phyloP scores from a whole-genome alignment of 1,139 yeast species.

The Lipomyces yarrowii region DNA sequence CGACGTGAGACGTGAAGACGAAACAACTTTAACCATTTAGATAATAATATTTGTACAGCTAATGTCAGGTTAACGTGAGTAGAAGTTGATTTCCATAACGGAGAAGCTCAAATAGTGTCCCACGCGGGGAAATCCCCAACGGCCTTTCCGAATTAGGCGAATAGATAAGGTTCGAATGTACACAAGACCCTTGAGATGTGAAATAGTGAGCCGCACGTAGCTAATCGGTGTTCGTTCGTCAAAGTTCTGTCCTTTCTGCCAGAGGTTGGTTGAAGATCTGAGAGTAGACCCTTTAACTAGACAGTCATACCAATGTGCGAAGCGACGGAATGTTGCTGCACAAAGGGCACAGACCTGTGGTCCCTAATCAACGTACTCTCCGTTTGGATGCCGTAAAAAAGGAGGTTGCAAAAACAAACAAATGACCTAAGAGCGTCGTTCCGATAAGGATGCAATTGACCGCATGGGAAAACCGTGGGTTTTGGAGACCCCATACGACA shows the following conservation, averaged over 20 bases:
- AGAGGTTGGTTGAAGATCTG: too few relatives aligned
- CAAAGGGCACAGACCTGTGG: too few relatives aligned
- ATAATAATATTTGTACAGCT: background rate
- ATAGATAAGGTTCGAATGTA: background rate
- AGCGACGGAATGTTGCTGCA: too few relatives aligned
- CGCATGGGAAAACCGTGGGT: too few relatives aligned
- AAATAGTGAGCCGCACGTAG: background rate
- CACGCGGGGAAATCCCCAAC: background rate
- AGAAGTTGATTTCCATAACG: background rate
- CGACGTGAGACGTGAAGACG: background rate
- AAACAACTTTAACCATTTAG: background rate
- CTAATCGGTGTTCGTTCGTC: too few relatives aligned
- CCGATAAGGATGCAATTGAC: too few relatives aligned
- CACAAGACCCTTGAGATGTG: background rate
- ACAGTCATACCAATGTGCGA: too few relatives aligned
- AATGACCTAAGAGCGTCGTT: too few relatives aligned
- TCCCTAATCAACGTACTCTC: background rate
- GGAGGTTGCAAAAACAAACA: too few relatives aligned
- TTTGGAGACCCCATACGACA: too few relatives aligned
- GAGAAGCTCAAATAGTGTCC: background rate
- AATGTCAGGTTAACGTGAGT: background rate
- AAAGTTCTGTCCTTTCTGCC: background rate
- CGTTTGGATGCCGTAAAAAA: too few relatives aligned
- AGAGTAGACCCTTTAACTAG: too few relatives aligned
- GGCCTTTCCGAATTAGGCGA: background rate